Conservation (phyloP, 371 early-diverging fungal genomes). For the Apophysomyces trapeziformis region DNA sequence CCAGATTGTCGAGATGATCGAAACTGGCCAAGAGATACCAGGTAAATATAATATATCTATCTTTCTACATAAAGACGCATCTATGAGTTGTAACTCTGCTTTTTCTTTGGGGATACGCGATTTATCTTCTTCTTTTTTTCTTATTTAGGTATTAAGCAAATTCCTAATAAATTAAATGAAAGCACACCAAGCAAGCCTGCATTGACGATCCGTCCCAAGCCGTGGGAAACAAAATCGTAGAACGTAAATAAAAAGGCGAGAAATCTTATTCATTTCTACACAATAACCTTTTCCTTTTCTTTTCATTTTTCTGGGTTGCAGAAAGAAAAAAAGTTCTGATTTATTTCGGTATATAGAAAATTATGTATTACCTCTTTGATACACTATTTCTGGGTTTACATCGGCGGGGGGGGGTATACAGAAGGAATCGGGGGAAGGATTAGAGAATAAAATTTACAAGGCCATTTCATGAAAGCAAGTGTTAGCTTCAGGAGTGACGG, state of each 20-base stretch:
- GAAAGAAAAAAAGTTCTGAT: no score
- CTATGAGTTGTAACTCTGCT: not conserved
- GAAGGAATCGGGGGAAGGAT: no score
- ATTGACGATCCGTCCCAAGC: slow-evolving; percentile 47
- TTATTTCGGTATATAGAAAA: no score
- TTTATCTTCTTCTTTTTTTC: not conserved
- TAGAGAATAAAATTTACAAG: not conserved
- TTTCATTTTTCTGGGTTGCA: not conserved
- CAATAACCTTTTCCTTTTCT: not conserved
- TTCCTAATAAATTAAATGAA: slow-evolving; percentile 57
- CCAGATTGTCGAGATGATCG: slow-evolving; percentile 57
- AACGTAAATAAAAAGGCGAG: slow-evolving; percentile 12
- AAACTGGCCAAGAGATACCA: slow-evolving; percentile 57
- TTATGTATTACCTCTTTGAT: no score
- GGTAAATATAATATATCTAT: slow-evolving; percentile 28
- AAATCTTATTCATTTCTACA: not conserved
- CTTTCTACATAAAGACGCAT: not conserved
- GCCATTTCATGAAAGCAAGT: slow-evolving; percentile 1
- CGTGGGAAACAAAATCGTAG: slow-evolving; percentile 44
- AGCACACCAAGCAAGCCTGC: slow-evolving; percentile 51
- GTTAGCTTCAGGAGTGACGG: slow-evolving; percentile 18
- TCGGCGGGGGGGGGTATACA: not conserved
- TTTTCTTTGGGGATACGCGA: no score
- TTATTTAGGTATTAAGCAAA: slow-evolving; percentile 54
- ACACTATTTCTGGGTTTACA: not conserved